Evolutionary conservation across 257 asterid species (phyloP), one percentile per base, ranked within the genome.

Genomic region (Nicotiana obtusifolia): DNA sequence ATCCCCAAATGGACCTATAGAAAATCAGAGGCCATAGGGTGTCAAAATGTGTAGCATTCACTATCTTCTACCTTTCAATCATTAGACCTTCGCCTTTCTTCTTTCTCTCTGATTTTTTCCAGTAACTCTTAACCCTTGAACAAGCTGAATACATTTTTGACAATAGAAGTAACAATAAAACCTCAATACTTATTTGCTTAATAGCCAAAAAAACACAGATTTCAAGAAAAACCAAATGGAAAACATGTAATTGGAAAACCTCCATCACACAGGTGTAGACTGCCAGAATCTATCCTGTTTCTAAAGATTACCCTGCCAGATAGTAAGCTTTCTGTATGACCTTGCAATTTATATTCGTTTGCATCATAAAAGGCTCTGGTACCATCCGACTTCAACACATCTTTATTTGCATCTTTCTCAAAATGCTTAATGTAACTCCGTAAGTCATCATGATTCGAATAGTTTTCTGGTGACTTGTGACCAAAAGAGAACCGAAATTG

Each of bases 231-330:
- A 66, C 90, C 85, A 73, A 90, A 91, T 66, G 91, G 88, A 77
- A 89, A 86, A 88, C 83, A 85, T 2, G 92, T 78, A 20, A 83
- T 61, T 15, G 92, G 89, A 59, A 76, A 2, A 64, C 86, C 82
- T 16, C 94, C 91, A 31, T 89, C 85, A 56, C 98, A 94, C 81
- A 94, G 71, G 44, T 85, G 90, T 81, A 94, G 83, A 64, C 92
- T 87, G 13, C 97, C 98, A 14, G 92, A 90, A 60, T 90, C 90
- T 31, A 90, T 85, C 83, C 91, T 86, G 83, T 82, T 86, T 73
- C 66, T 86, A 44, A 82, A 87, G 35, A 90, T 16, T 28, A 94
- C 91, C 83, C 91, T 90, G 75, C 92, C 95, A 10, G 87, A 83
- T 57, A 92, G 77, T 68, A 90, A 31, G 35, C 87, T 86, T 56